These are phyloP conservation scores for Pseudogymnoascus sp. DNA, from an alignment of 2,329 filamentous ascomycete species.

Conservation along the genomic window DNA sequence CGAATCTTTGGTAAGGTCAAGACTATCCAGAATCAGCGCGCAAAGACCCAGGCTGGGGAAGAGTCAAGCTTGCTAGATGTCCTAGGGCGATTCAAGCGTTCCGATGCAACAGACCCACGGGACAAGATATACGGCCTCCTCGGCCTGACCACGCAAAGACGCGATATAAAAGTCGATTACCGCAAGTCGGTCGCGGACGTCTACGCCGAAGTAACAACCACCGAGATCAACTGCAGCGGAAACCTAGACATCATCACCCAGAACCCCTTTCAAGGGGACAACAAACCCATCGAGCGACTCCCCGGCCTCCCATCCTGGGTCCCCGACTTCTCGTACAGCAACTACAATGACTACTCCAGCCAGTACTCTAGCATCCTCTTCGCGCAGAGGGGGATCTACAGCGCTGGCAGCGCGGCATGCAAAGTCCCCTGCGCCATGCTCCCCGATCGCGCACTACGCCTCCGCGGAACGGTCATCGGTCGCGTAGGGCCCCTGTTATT, in stretches of 20 bases:
- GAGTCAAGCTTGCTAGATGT: constrained; percentile 15
- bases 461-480: background rate
- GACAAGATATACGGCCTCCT: constrained; percentile 18
- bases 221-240: constrained; percentile 47
- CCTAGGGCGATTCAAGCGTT: constrained; percentile 15
- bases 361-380: constrained; percentile 1
- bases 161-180: constrained; percentile 17
- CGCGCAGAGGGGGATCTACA: constrained; percentile 3
- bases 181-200: constrained; percentile 5
- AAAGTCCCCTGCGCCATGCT: background rate
- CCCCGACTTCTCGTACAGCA: background rate
- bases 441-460: background rate
- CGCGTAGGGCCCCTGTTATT: background rate
- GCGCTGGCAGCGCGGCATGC: background rate
- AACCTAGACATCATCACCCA: constrained; percentile 19
- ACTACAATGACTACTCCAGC: background rate
- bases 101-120: constrained; percentile 13
- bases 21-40: constrained; percentile 4
- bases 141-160: constrained; percentile 13
- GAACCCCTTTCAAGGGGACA: constrained; percentile 13
- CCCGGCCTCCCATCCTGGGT: constrained; percentile 2
- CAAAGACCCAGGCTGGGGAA: background rate
- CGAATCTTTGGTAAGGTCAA: background rate
- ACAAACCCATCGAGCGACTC: background rate
- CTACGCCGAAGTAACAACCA: constrained; percentile 45